Percentiles rank a stretch among this genome's conserved stretches.
These are phyloP conservation scores for Globisporangium acanthophoron DNA, from an alignment of 352 stramenopile genomes.

Conservation along the genomic window DNA sequence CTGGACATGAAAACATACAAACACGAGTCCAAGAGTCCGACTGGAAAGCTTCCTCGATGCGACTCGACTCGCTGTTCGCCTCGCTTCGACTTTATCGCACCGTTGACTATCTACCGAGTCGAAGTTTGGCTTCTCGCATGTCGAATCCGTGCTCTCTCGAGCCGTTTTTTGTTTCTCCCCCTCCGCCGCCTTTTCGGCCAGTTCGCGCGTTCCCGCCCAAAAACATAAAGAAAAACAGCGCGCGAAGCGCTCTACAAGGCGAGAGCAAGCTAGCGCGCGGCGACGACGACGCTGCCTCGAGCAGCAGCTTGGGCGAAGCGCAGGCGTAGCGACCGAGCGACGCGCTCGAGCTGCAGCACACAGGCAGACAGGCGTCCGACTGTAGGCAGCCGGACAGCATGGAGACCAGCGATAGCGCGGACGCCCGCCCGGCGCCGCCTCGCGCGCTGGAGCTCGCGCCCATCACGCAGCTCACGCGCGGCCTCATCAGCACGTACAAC, in stretches of 20 bases:
- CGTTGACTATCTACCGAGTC: background rate
- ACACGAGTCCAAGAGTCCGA: background rate
- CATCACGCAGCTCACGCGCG: conserved; percentile 81
- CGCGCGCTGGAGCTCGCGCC: conserved; percentile 34
- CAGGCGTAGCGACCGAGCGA: background rate
- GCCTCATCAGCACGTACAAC: conserved; percentile 97
- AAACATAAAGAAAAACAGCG: background rate
- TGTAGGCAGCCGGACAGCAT: conserved; percentile 1
- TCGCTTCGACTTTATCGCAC: background rate
- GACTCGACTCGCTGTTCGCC: background rate
- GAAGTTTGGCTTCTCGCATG: background rate
- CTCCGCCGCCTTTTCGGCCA: background rate
- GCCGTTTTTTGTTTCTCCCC: background rate
- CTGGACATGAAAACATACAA: background rate
- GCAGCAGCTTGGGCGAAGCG: background rate
- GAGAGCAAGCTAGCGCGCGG: background rate
- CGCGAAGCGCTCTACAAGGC: background rate
- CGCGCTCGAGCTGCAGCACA: background rate
- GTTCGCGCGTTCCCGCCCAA: background rate
- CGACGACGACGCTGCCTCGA: background rate
- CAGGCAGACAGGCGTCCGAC: background rate
- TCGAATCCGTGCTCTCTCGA: background rate
- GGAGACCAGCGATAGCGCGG: conserved; percentile 6
- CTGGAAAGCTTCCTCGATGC: background rate
- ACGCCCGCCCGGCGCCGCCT: conserved; percentile 6